Percentiles rank a stretch among this genome's conserved stretches.
Conservation (phyloP, 1,139 yeast genomes). For the Magnusiomyces sp. region DNA sequence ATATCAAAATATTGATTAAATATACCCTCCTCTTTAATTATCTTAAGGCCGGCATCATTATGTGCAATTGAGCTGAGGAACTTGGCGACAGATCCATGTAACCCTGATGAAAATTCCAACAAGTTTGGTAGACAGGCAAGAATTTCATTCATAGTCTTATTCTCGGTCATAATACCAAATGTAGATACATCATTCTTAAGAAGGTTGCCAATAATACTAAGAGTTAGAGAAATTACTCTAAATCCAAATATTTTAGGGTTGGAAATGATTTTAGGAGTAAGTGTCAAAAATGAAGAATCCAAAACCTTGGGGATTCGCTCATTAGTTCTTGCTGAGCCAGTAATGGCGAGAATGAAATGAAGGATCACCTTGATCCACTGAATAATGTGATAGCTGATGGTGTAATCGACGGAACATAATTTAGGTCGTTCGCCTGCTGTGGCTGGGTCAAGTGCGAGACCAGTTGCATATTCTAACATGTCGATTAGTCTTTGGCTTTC, state of each 20-base stretch:
- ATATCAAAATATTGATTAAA: constrained; percentile 36
- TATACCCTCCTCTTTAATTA: constrained; percentile 42
- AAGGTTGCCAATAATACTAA: constrained; percentile 62
- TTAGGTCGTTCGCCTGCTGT: constrained; percentile 45
- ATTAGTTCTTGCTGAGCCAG: constrained; percentile 62
- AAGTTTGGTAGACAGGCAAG: constrained; percentile 43
- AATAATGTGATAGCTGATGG: constrained; percentile 58
- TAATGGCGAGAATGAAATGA: constrained; percentile 55
- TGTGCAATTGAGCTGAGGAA: constrained; percentile 78
- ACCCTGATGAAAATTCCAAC: constrained; percentile 51
- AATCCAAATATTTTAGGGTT: constrained; percentile 62
- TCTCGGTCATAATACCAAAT: constrained; percentile 70
- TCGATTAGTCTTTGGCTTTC: constrained; percentile 62
- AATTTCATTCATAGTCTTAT: constrained; percentile 60
- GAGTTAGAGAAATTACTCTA: constrained; percentile 51
- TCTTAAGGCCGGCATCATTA: constrained; percentile 61
- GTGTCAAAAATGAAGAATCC: constrained; percentile 66
- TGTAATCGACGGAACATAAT: constrained; percentile 47
- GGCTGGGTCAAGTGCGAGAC: constrained; percentile 47
- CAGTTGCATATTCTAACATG: constrained; percentile 58
- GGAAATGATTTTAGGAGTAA: constrained; percentile 52
- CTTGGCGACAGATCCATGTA: constrained; percentile 60
- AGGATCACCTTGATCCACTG: constrained; percentile 38
- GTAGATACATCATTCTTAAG: constrained; percentile 92
- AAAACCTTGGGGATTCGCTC: constrained; percentile 78